Percentiles rank a stretch among this genome's conserved stretches.
These are phyloP conservation scores for Cryptococcus sp. DNA, from an alignment of 1,284 basidiomycete species.

Conservation along the genomic window DNA sequence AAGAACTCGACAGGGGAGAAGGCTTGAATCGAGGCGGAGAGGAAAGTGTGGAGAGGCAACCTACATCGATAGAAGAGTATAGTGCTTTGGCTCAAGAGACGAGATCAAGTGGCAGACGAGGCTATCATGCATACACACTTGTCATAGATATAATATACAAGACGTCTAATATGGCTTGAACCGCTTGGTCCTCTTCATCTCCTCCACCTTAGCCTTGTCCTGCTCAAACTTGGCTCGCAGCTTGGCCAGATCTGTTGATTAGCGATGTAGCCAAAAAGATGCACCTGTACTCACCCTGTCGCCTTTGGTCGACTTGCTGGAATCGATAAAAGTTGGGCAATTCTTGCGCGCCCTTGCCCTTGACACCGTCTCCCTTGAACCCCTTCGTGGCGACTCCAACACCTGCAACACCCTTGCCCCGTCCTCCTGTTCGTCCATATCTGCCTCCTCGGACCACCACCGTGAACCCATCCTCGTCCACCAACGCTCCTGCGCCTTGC, in stretches of 20 bases:
- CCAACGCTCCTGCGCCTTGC: conserved; percentile 61
- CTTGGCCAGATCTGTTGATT: conserved; percentile 59
- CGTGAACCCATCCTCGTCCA: conserved; percentile 89
- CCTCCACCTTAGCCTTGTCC: conserved; percentile 80
- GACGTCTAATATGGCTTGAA: conserved; percentile 71
- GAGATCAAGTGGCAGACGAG: not conserved
- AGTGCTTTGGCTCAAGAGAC: not conserved
- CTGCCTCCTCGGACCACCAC: conserved; percentile 80
- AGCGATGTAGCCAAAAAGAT: not conserved
- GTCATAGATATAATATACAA: no score
- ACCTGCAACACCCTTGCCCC: conserved; percentile 39
- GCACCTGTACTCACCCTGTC: conserved; percentile 58
- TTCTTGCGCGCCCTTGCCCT: conserved; percentile 62
- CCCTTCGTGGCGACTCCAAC: conserved; percentile 29
- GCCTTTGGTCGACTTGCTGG: conserved; percentile 79
- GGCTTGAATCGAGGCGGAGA: not conserved
- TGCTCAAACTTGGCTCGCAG: conserved; percentile 75
- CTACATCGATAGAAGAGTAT: conserved; percentile 20
- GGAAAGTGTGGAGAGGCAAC: conserved; percentile 20
- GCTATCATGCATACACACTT: not conserved
- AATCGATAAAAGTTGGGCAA: conserved; percentile 68
- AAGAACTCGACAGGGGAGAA: not conserved
- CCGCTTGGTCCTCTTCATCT: conserved; percentile 66
- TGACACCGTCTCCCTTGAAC: conserved; percentile 49
- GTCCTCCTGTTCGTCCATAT: conserved; percentile 70